phyloP scores from a whole-genome alignment of 1,139 yeast genomes.

The Ogataea hybrid region DNA sequence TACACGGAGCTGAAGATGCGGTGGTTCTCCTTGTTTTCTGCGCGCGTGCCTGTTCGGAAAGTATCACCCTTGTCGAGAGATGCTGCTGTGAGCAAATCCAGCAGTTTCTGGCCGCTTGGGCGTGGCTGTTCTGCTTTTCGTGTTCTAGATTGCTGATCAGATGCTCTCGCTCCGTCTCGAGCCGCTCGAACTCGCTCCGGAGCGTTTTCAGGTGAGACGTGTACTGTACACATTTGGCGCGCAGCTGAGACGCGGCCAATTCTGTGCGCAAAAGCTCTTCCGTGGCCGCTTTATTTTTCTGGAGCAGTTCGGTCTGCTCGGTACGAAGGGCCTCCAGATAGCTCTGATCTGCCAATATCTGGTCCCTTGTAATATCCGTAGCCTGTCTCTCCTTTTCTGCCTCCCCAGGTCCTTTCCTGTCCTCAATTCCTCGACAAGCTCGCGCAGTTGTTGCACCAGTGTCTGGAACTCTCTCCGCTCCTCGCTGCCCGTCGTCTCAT shows the following conservation, averaged over 20 bases:
- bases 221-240: constrained; percentile 6
- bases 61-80: neutral
- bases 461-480: constrained; percentile 3
- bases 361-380: neutral
- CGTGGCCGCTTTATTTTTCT: neutral
- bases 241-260: neutral
- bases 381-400: neutral
- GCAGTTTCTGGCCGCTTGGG: constrained; percentile 6
- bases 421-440: neutral
- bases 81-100: constrained; percentile 3
- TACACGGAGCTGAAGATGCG: constrained; percentile 8
- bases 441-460: constrained; percentile 1
- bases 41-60: constrained; percentile 3
- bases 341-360: neutral
- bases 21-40: constrained; percentile 9
- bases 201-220: constrained; percentile 3
- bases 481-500: constrained; percentile 12
- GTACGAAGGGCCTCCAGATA: neutral
- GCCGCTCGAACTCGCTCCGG: constrained; percentile 4
- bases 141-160: constrained; percentile 8
- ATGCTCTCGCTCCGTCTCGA: constrained; percentile 6
- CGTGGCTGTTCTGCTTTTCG: neutral
- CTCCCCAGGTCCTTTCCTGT: too few relatives aligned
- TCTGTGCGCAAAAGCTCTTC: constrained; percentile 2
- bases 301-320: neutral